These are phyloP conservation scores for Litsea cubeba DNA, from an alignment of 164 flowering plant genomes.

Conservation along the genomic window DNA sequence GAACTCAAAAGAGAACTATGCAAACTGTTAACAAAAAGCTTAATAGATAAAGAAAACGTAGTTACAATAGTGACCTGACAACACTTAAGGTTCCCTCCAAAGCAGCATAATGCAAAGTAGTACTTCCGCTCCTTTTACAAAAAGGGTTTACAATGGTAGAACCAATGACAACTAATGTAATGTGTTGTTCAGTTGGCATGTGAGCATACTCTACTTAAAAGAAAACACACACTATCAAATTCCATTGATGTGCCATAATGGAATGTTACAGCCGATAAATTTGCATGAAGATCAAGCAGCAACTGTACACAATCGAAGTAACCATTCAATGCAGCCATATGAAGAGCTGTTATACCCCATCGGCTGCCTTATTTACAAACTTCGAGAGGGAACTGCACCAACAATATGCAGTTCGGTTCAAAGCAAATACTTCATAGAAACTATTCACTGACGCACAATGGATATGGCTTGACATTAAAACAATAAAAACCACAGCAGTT, in stretches of 20 bases:
- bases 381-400: slow-evolving; percentile 72
- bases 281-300: slow-evolving; percentile 75
- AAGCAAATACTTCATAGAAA: too few species aligned
- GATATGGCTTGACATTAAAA: not conserved
- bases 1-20: not conserved
- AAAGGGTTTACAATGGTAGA: not conserved
- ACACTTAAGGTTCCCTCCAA: slow-evolving; percentile 92
- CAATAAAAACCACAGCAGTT: not conserved
- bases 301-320: slow-evolving; percentile 87
- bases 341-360: slow-evolving; percentile 96
- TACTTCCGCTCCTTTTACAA: slow-evolving; percentile 84
- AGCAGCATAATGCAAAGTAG: slow-evolving; percentile 97
- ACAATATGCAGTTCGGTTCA: not conserved
- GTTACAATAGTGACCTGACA: slow-evolving; percentile 60
- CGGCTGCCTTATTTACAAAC: slow-evolving; percentile 91
- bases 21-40: not conserved
- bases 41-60: not conserved
- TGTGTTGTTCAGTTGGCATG: not conserved
- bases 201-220: not conserved
- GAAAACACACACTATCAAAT: slow-evolving; percentile 72
- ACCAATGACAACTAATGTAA: not conserved
- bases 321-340: slow-evolving; percentile 95
- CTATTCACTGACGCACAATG: too few species aligned
- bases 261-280: slow-evolving; percentile 77
- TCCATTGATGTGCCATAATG: slow-evolving; percentile 92